A percentile compares a stretch with the other conserved stretches of the same genome.
phyloP scores from a whole-genome alignment of 441 rosid genomes.

The Bocquillonia castaneifolia region DNA sequence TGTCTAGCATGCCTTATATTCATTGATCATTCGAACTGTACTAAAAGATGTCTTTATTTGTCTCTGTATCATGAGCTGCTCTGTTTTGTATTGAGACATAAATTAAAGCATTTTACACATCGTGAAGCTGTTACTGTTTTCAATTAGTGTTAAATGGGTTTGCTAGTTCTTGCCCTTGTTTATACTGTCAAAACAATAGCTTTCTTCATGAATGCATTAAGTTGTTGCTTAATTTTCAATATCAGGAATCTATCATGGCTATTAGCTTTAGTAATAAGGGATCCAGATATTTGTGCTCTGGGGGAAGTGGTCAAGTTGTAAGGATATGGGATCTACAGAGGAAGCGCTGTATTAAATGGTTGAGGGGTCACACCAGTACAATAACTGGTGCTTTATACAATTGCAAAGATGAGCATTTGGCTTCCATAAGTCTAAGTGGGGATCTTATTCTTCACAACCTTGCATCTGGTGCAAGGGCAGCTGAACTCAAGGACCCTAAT shows the following conservation, averaged over 20 bases:
- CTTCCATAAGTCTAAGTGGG: slow-evolving; percentile 81
- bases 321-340: slow-evolving; percentile 96
- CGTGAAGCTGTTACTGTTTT: not conserved
- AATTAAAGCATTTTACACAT: not conserved
- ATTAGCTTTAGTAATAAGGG: slow-evolving; percentile 85
- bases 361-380: slow-evolving; percentile 81
- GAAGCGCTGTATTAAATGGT: slow-evolving; percentile 84
- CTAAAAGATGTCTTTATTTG: not conserved
- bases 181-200: not conserved
- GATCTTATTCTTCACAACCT: slow-evolving; percentile 92
- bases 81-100: not conserved
- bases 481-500: slow-evolving; percentile 90
- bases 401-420: slow-evolving; percentile 95
- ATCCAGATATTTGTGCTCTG: slow-evolving; percentile 87
- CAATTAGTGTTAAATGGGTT: not conserved
- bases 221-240: slow-evolving; percentile 5
- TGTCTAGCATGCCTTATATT: not conserved
- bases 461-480: slow-evolving; percentile 78
- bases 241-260: slow-evolving; percentile 78
- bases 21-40: not conserved
- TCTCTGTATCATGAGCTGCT: not conserved
- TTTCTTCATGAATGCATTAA: slow-evolving; percentile 14
- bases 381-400: slow-evolving; percentile 90
- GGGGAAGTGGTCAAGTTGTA: slow-evolving; percentile 84
- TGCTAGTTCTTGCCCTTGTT: slow-evolving; percentile 9